Percentiles rank a stretch among this genome's conserved stretches.
Conservation (phyloP, 768 basidiomycete species). For the Gloeopeniophorella convolvens region DNA sequence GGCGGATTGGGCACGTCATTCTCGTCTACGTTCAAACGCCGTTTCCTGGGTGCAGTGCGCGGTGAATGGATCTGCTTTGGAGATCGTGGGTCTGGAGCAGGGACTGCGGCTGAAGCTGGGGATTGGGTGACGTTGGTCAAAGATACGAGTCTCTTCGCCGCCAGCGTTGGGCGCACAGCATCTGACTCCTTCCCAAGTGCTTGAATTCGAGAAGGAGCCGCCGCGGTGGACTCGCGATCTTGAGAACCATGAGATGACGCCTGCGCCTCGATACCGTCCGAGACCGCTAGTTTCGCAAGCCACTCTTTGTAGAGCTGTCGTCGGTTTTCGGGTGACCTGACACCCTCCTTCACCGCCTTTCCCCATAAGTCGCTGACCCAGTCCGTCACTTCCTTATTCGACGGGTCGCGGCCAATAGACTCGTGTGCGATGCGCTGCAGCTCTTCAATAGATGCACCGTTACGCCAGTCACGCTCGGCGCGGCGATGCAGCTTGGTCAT, state of each 20-base stretch:
- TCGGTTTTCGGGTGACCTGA: slow-evolving; percentile 34
- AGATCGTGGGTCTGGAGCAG: too few relatives aligned
- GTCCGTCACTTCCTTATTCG: slow-evolving; percentile 46
- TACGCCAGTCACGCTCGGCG: slow-evolving; percentile 59
- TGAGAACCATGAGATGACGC: slow-evolving; percentile 19
- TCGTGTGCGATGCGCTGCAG: slow-evolving; percentile 51
- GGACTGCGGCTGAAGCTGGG: background rate
- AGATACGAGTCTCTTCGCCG: background rate
- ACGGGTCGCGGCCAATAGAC: slow-evolving; percentile 45
- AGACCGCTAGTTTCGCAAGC: slow-evolving; percentile 34
- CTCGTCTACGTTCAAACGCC: background rate
- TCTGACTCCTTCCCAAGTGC: slow-evolving; percentile 1
- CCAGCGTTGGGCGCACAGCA: background rate
- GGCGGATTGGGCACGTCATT: too few relatives aligned
- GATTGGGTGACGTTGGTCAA: background rate
- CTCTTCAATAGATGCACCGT: slow-evolving; percentile 42
- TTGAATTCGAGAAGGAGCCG: too few relatives aligned
- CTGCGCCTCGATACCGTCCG: slow-evolving; percentile 24
- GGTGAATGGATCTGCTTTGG: background rate
- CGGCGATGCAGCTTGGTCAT: slow-evolving; percentile 61
- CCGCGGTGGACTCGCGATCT: background rate
- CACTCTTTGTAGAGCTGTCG: slow-evolving; percentile 35
- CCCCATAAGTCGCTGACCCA: slow-evolving; percentile 36
- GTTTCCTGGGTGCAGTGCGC: background rate
- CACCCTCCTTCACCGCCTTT: slow-evolving; percentile 34